Base-by-base conservation (phyloP, 176 grass and related monocot genomes). In the Eragrostis curvula region DNA sequence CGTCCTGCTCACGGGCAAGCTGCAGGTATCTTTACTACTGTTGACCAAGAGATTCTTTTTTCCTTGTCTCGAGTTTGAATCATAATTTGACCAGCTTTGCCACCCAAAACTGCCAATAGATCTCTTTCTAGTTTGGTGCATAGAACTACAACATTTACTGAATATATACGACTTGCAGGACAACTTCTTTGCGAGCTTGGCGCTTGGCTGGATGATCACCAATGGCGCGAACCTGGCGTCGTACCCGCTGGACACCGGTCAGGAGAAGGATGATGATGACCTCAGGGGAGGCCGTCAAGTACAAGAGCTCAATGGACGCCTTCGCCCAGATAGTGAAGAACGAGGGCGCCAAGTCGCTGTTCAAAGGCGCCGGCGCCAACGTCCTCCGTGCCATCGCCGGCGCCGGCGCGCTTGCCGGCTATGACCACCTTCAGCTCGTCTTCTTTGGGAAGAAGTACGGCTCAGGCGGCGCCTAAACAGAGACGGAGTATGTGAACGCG, bases 391-490 rank as follows among this genome's bases (percentile, higher is more conserved):
- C 81, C n/a, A 84, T 84, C 23, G 71, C 61, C 15, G 60, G 47
- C 1, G 60, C 81, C 7, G 61, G 60, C 4, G 82, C 63, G 44
- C 75, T 85, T 12, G 74, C 75, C 13, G 83, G 75, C 12, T 95
- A 95, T 24, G 93, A 95, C 56, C 86, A 92, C 27, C 64, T 95
- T 64, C 90, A 90, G 82, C 79, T 87, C 15, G 39, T 95, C 63
- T 79, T 95, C 78, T 78, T 88, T 1, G 92, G 86, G 7, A 89
- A 94, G 82, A 94, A 94, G 79, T 65, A 84, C 9, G 69, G 79
- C 5, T 94, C 85, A 3, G 78, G 88, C n/a, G 74, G 79, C 28
- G 85, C 85, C 39, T 88, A 90, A 82, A 29, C 4, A 29, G 7
- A 46, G 3, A 64, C 9, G 29, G 32, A 18, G 49, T 29, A 18